Percentiles rank a stretch among this genome's conserved stretches.
Evolutionary conservation across 345 rosid species (phyloP).

Genomic region (Pugionium cornutum): DNA sequence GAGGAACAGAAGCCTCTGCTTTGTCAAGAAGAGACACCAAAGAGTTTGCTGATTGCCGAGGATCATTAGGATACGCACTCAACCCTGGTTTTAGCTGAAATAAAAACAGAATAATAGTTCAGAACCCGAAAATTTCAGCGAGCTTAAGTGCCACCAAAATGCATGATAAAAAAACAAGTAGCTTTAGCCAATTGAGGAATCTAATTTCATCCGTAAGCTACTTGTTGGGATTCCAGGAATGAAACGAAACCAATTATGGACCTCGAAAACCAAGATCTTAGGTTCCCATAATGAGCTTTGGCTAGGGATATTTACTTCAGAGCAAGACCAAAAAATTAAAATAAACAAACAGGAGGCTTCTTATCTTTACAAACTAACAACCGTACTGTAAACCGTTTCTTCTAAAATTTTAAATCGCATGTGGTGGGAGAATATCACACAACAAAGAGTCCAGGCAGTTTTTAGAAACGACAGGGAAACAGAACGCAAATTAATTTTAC

Average conservation of each 20-base stretch:
- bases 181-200: neutral
- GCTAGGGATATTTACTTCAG: neutral
- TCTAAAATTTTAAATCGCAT: neutral
- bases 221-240: neutral
- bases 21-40: conserved; percentile 68
- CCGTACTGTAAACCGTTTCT: neutral
- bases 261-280: neutral
- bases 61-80: conserved; percentile 78
- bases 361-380: neutral
- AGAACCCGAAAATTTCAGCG: conserved; percentile 15
- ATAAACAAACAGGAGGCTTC: neutral
- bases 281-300: neutral
- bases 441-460: neutral
- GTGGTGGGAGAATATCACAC: neutral
- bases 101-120: conserved; percentile 26
- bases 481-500: neutral
- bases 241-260: conserved; percentile 12
- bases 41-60: conserved; percentile 70
- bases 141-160: neutral
- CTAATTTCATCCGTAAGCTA: too few species aligned
- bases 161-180: neutral
- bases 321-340: neutral
- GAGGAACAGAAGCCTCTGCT: conserved; percentile 86
- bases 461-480: conserved; percentile 7
- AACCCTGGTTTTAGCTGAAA: conserved; percentile 77